A percentile compares a stretch with the other conserved stretches of the same genome.
Conservation (phyloP, 208 protist species). For the Trypanosoma congolense region DNA sequence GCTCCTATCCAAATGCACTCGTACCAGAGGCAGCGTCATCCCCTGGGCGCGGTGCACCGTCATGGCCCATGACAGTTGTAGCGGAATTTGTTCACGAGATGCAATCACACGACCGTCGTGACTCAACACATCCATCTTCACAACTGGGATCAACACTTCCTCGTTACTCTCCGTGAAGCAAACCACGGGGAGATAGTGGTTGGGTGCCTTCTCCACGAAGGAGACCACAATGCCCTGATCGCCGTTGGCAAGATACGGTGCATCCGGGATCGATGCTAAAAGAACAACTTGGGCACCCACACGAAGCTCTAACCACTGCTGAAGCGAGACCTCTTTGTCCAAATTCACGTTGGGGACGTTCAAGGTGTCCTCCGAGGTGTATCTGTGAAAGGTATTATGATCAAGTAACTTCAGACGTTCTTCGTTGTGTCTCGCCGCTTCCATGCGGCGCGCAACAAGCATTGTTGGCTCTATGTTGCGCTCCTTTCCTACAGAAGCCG, state of each 20-base stretch:
- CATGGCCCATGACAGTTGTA: constrained; percentile 82
- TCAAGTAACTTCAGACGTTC: constrained; percentile 39
- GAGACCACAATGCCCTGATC: constrained; percentile 27
- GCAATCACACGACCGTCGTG: constrained; percentile 8
- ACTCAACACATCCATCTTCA: constrained; percentile 26
- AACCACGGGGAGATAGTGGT: constrained; percentile 27
- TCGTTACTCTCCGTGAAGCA: constrained; percentile 23
- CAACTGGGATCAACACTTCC: constrained; percentile 32
- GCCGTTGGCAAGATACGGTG: constrained; percentile 33
- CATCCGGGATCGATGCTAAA: constrained; percentile 36
- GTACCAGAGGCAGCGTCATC: constrained; percentile 39
- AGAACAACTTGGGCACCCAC: constrained; percentile 74
- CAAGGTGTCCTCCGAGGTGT: constrained; percentile 73
- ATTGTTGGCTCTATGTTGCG: constrained; percentile 46
- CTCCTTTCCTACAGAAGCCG: constrained; percentile 21
- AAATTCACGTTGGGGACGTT: constrained; percentile 43
- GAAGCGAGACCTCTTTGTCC: constrained; percentile 53
- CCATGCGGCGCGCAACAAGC: constrained; percentile 39
- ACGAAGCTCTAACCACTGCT: constrained; percentile 46
- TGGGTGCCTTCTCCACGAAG: constrained; percentile 21
- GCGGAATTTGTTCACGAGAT: constrained; percentile 53
- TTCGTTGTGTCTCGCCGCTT: constrained; percentile 51
- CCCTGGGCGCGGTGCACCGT: constrained; percentile 89
- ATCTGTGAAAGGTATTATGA: constrained; percentile 40
- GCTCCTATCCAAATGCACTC: constrained; percentile 19